Evolutionary conservation across 108 stramenopile genomes (phyloP).

Genomic region (Asterionellopsis glacialis): DNA sequence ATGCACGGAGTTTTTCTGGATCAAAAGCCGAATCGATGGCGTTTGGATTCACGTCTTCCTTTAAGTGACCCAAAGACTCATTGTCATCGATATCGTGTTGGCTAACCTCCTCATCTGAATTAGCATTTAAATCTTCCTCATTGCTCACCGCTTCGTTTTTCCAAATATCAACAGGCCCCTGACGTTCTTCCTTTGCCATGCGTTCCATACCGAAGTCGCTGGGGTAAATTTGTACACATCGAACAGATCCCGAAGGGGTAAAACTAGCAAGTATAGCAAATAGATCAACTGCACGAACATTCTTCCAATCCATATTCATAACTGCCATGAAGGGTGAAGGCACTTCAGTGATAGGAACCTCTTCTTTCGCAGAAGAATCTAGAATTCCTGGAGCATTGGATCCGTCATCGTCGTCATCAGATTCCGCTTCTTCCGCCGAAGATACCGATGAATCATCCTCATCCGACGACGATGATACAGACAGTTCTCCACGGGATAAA

Average conservation of each 20-base stretch:
- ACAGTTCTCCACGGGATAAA: constrained; percentile 87
- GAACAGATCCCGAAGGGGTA: constrained; percentile 66
- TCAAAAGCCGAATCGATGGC: constrained; percentile 61
- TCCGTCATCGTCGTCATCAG: constrained; percentile 49
- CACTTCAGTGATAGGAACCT: constrained; percentile 49
- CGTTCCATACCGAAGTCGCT: constrained; percentile 85
- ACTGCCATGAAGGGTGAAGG: constrained; percentile 73
- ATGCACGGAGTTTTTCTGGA: constrained; percentile 87
- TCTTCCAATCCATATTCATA: constrained; percentile 88
- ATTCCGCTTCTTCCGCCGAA: constrained; percentile 36
- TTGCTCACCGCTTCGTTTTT: constrained; percentile 25
- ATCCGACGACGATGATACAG: constrained; percentile 58
- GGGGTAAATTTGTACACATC: constrained; percentile 76
- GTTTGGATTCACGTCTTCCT: constrained; percentile 15
- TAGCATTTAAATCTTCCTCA: constrained; percentile 5
- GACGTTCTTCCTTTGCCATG: constrained; percentile 78
- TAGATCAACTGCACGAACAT: constrained; percentile 87
- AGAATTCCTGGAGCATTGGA: constrained; percentile 62
- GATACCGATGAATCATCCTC: constrained; percentile 25
- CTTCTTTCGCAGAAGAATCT: constrained; percentile 60
- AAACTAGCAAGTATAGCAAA: constrained; percentile 87
- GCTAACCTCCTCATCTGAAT: constrained; percentile 4
- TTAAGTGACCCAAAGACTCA: background rate
- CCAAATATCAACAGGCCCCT: constrained; percentile 80
- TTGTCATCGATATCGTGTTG: constrained; percentile 12